phyloP scores from a whole-genome alignment of 148 eudicot genomes.

The Cornus kousa region DNA sequence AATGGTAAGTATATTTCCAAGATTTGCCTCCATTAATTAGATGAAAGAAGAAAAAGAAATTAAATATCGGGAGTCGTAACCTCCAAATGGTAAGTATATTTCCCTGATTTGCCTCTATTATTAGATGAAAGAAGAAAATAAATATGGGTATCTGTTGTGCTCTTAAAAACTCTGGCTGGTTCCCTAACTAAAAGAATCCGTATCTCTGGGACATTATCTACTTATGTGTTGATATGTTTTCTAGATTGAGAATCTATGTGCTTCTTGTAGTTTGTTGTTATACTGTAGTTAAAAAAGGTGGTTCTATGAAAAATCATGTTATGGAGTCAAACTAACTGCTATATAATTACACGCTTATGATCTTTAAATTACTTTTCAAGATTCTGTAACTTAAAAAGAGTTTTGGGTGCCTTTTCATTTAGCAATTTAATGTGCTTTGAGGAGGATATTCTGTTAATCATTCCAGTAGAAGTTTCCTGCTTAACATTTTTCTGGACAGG shows the following conservation, averaged over 20 bases:
- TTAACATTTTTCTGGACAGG: slow-evolving; percentile 34
- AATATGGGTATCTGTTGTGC: background rate
- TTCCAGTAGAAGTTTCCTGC: background rate
- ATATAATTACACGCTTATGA: no score
- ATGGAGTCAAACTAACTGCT: no score
- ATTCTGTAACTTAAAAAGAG: no score
- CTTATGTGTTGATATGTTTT: background rate
- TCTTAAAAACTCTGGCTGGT: no score
- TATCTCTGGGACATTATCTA: background rate
- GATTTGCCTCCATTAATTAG: background rate
- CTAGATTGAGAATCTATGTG: background rate
- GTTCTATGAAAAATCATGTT: no score
- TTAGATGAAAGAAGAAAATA: background rate
- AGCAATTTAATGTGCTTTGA: no score
- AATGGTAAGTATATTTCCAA: slow-evolving; percentile 42
- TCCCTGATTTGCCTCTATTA: background rate
- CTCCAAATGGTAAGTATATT: slow-evolving; percentile 65
- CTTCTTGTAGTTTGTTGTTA: no score
- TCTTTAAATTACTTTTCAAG: no score
- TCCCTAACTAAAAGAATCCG: no score
- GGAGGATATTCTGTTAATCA: background rate
- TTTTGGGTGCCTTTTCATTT: no score
- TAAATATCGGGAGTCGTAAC: slow-evolving; percentile 56
- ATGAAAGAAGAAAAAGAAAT: background rate
- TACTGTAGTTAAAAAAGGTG: background rate